These are phyloP conservation scores for Parathielavia hyrcaniae DNA, from an alignment of 495 filamentous ascomycete genomes.

Conservation along the genomic window DNA sequence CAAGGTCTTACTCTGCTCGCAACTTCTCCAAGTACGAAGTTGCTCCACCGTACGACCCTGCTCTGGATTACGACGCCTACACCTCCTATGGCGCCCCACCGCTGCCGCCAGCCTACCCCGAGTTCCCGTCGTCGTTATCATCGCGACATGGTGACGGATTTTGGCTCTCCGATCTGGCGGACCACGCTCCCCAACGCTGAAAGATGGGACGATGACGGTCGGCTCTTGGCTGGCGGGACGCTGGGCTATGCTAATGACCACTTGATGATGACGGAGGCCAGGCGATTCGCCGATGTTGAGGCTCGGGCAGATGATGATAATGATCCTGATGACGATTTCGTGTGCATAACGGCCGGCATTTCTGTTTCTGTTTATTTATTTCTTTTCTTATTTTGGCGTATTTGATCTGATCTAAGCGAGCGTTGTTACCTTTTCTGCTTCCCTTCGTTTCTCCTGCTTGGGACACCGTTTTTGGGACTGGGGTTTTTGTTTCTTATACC, in stretches of 20 bases:
- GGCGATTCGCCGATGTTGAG: neutral
- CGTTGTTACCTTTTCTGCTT: conserved; percentile 22
- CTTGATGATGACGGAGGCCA: conserved; percentile 11
- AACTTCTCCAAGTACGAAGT: conserved; percentile 24
- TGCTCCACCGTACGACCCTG: conserved; percentile 9
- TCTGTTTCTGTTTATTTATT: conserved; percentile 10
- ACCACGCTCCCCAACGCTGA: neutral
- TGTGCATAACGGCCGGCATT: conserved; percentile 15
- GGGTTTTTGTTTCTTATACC: conserved; percentile 15
- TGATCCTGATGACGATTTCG: conserved; percentile 19
- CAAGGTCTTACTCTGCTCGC: conserved; percentile 35
- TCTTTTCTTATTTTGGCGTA: conserved; percentile 18
- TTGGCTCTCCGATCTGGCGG: neutral
- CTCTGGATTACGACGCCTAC: conserved; percentile 14
- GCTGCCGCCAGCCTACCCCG: conserved; percentile 19
- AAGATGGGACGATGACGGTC: neutral
- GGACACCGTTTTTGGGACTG: neutral
- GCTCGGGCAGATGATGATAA: conserved; percentile 19
- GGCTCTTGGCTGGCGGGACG: neutral
- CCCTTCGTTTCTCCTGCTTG: neutral
- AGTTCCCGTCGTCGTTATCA: conserved; percentile 15
- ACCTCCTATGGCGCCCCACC: conserved; percentile 5
- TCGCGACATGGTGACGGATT: conserved; percentile 10
- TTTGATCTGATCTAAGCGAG: conserved; percentile 21
- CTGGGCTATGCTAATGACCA: conserved; percentile 14